Evolutionary conservation across 106 monocot genomes (phyloP), one percentile per base, ranked within the genome.

Genomic region (Apostasia shenzhenica): DNA sequence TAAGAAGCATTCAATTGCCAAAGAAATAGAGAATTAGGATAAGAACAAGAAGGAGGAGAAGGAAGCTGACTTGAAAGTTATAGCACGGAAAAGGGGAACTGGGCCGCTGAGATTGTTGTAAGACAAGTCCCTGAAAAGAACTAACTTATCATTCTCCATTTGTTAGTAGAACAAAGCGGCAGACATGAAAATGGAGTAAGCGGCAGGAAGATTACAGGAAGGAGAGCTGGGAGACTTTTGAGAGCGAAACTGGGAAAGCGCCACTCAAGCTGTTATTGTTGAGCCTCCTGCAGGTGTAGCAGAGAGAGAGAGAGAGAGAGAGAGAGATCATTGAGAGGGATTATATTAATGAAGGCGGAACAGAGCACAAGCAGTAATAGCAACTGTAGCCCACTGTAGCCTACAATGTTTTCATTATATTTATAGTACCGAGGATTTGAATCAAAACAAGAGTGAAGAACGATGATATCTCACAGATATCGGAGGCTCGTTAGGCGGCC

Each of bases 191-290:
- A 8, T 2, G 11, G 45, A 9, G 6, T 43, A 41, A n/a, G 57
- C 5, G 45, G 46, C 7, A 54, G 40, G n/a, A 13, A 54, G 26
- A 13, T 74, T 83, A 92, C 92, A 92, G 78, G 77, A 92, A 97
- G 1, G 92, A 79, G 72, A 92, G 89, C 77, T 81, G 81, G 1
- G 86, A 82, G 70, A 85, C 60, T 70, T 78, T 92, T 40, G 97
- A 87, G 12, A 97, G 68, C 4, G 92, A 81, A 51, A 51, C 61
- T 41, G 97, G 97, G 77, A 92, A 80, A 51, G 81, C 51, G 2
- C 97, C 92, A 41, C 72, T 85, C 58, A 97, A 70, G 76, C 81
- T 92, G 82, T 97, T 97, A 84, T 97, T 97, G 87, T 97, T 97
- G 54, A 97, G 79, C 65, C 97, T 80, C 83, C 97, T 97, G 54